Evolutionary conservation across 306 rosid species (phyloP).

Genomic region (Vicia sativa): DNA sequence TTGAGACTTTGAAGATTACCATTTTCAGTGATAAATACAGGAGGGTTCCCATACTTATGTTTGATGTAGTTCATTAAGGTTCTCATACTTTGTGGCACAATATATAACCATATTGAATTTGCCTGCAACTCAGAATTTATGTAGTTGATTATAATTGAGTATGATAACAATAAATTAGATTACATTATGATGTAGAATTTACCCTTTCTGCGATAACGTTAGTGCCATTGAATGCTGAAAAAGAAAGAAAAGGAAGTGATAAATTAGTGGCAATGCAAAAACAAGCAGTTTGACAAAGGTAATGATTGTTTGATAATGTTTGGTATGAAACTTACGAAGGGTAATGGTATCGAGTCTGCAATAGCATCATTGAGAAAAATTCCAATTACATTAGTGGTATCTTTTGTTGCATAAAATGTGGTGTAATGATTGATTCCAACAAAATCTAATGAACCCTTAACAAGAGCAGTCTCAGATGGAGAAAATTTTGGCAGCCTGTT

Average conservation of each 20-base stretch:
- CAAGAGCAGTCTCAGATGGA: slow-evolving; percentile 51
- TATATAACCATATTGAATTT: slow-evolving; percentile 85
- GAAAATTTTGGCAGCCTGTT: slow-evolving; percentile 73
- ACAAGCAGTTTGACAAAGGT: slow-evolving; percentile 13
- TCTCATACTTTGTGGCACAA: slow-evolving; percentile 88
- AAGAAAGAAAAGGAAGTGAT: slow-evolving; percentile 1
- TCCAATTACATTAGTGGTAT: slow-evolving; percentile 41
- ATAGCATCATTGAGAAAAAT: slow-evolving; percentile 47
- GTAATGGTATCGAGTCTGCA: slow-evolving; percentile 69
- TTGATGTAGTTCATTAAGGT: slow-evolving; percentile 81
- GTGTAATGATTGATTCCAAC: slow-evolving; percentile 97
- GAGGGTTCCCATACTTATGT: slow-evolving; percentile 79
- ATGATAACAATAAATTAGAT: too few relatives aligned
- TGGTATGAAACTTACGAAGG: slow-evolving; percentile 65
- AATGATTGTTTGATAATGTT: not conserved
- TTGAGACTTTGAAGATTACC: slow-evolving; percentile 54
- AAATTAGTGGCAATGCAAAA: slow-evolving; percentile 38
- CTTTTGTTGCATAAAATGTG: slow-evolving; percentile 60
- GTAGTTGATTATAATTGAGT: too few relatives aligned
- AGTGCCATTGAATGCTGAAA: slow-evolving; percentile 74
- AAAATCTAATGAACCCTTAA: slow-evolving; percentile 87
- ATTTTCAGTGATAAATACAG: slow-evolving; percentile 80
- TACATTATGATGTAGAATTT: slow-evolving; percentile 13
- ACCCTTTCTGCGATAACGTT: slow-evolving; percentile 75
- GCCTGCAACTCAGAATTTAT: slow-evolving; percentile 62